Base-by-base conservation (phyloP, 768 basidiomycete species). In the Collybiopsis confluens region DNA sequence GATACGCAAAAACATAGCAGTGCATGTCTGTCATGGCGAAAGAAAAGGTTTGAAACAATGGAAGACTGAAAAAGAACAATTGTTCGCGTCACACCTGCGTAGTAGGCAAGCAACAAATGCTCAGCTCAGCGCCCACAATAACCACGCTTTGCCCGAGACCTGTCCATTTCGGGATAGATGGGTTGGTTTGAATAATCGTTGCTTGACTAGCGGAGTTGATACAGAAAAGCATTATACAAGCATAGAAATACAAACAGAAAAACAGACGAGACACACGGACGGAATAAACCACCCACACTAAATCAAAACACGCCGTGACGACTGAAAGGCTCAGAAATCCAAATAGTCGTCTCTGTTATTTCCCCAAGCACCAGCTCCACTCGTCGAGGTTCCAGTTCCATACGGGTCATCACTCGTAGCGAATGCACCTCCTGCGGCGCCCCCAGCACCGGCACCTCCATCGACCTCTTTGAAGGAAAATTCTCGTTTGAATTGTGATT, bases 391-490 rank as follows among this genome's bases (percentile, higher is more conserved):
- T n/a, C 52, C 52, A 20, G 41, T 42, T 10, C 52, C 52, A 53
- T 53, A 53, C 20, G 52, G 52, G 33, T 56, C 48, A 16, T 56
- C 55, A 44, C 48, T 48, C 11, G 42, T 40, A 26, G 55, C 49
- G 35, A 53, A 53, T 42, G 66, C 64, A 30, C 67, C 75, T 18
- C 9, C 48, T 41, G 61, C 67, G 1, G 71, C 66, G 1, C 70
- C 68, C n/a, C 71, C 70, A 3, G 65, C 61, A 1, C 68, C 59
- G 20, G 63, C 58, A 20, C 47, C 41, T 2, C 76, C 79, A 55
- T 88, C 85, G 3, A 80, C 81, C 55, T 88, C 88, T 64, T 86
- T 88, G 68, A 84, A 86, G 36, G 84, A 82, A 66, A 91, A 91
- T 70, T 91, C 89, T 45, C 88, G 79, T 67, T 85, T 87, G 71